Evolutionary conservation across 805 yeast genomes (phyloP).

Genomic region (Saturnispora ahearnii): DNA sequence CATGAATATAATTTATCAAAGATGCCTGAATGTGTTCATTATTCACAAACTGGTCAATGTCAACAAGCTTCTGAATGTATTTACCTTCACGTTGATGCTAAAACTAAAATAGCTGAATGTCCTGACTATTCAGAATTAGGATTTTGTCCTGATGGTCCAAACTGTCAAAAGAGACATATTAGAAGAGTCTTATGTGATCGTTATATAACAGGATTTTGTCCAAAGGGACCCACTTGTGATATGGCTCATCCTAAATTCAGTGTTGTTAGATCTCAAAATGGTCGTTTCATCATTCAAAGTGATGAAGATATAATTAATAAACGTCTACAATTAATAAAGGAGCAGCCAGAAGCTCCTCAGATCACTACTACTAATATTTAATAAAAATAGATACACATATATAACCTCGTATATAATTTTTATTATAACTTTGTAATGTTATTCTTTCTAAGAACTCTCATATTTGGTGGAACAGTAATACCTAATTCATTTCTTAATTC

Average conservation of each 20-base stretch:
- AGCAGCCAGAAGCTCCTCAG: conserved; percentile 1
- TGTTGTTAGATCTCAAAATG: conserved; percentile 31
- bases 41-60: conserved; percentile 73
- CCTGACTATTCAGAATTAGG: conserved; percentile 70
- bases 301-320: conserved; percentile 30
- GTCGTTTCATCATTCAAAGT: conserved; percentile 35
- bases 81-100: conserved; percentile 86
- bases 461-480: conserved; percentile 70
- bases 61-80: conserved; percentile 92
- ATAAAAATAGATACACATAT: neutral
- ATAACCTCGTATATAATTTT: neutral
- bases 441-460: conserved; percentile 50
- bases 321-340: conserved; percentile 14
- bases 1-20: conserved; percentile 91
- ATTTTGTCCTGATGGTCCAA: conserved; percentile 87
- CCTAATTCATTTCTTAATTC: conserved; percentile 66
- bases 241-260: conserved; percentile 78
- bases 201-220: conserved; percentile 87
- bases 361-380: neutral
- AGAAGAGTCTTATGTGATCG: conserved; percentile 68
- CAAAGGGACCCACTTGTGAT: conserved; percentile 73
- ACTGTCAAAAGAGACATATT: conserved; percentile 73
- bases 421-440: neutral
- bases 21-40: conserved; percentile 95
- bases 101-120: conserved; percentile 81